Evolutionary conservation across 2,329 filamentous ascomycete genomes (phyloP).

Genomic region (Dactylella cylindrospora): DNA sequence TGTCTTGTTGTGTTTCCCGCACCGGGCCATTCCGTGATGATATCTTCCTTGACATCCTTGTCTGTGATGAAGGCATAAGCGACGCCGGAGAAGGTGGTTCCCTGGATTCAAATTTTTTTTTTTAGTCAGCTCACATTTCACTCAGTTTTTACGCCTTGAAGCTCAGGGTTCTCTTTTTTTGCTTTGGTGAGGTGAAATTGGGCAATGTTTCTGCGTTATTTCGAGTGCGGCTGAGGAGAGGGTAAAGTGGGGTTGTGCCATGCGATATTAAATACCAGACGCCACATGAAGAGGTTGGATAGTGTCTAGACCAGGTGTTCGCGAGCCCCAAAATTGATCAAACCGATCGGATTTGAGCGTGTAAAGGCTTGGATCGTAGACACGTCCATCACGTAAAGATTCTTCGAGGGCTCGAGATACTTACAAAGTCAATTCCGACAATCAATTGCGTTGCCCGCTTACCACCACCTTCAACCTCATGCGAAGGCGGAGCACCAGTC

Average conservation of each 20-base stretch:
- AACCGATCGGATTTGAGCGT: background rate
- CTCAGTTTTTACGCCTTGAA: too few species aligned
- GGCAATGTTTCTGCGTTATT: conserved; percentile 18
- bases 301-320: too few species aligned
- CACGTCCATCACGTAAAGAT: conserved; percentile 4
- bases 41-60: conserved; percentile 96
- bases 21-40: conserved; percentile 98
- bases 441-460: conserved; percentile 95
- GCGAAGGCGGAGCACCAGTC: conserved; percentile 49
- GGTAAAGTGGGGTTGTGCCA: conserved; percentile 35
- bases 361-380: background rate
- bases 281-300: too few species aligned
- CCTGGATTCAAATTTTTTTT: conserved; percentile 63
- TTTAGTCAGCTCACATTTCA: too few species aligned
- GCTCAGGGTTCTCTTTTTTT: too few species aligned
- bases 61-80: conserved; percentile 92
- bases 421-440: conserved; percentile 97
- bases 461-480: conserved; percentile 81
- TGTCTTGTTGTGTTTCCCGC: conserved; percentile 97
- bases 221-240: conserved; percentile 38
- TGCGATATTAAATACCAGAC: conserved; percentile 34
- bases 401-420: conserved; percentile 50
- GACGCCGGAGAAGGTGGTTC: conserved; percentile 96
- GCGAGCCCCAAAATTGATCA: conserved; percentile 14
- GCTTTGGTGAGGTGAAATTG: conserved; percentile 6